Evolutionary conservation across 768 basidiomycete species (phyloP), one percentile per base, ranked within the genome.

Genomic region (Pleurotus tuoliensis): DNA sequence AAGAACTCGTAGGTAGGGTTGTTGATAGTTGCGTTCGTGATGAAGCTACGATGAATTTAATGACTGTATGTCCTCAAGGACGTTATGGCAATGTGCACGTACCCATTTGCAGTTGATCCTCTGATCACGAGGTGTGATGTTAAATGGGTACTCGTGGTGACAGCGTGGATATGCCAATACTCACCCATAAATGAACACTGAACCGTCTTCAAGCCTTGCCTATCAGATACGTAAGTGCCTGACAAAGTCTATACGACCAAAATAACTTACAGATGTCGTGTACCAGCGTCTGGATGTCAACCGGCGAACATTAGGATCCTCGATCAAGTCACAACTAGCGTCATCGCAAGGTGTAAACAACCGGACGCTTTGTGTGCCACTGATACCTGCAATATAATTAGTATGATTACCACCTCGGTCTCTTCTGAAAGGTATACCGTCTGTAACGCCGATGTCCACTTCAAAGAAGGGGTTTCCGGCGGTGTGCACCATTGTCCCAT

Each of bases 231-330:
- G 3, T 20, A 12, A n/a, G 34, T 41, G 37, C 1, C 15, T 24
- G 16, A 25, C 13, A 8, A 53, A 13, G 16, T 22, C 39, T n/a
- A 18, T 20, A 40, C 6, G 7, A 24, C 20, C 9, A 64, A 41
- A 20, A n/a, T n/a, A 9, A 24, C 71, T 66, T 9, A 72, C 60
- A 39, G 74, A 71, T 7, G 73, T 69, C 13, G 76, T 69, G 51
- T 78, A 77, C 76, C 76, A 78, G 37, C 76, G 63, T 1, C 68
- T 66, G 40, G 71, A 69, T n/a, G 67, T 69, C 34, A 76, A 65
- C 43, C 71, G 72, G 7, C 74, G 56, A 2, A 47, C 65, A 4
- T 57, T 61, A 3, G 70, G 71, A 54, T 75, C 67, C 49, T 77
- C 76, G 38, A 73, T 68, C 6, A 77, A 49, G 9, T 66, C 67